A percentile compares a stretch with the other conserved stretches of the same genome.
phyloP scores from a whole-genome alignment of 345 rosid genomes.

The Camelina sativa region DNA sequence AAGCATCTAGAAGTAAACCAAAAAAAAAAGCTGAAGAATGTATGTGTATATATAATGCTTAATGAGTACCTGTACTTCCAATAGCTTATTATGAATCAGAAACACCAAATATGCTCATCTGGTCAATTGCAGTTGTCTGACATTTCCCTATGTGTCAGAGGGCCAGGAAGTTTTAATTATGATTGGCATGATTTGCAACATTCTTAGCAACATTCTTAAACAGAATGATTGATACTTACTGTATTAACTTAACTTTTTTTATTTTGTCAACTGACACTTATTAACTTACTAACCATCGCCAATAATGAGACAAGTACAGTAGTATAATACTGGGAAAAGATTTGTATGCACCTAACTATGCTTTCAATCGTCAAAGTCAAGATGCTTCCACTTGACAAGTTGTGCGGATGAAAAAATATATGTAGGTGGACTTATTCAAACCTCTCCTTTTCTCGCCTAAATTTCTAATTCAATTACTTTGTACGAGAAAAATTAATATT shows the following conservation, averaged over 20 bases:
- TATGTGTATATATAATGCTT: constrained; percentile 7
- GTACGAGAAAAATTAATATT: neutral
- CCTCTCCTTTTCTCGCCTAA: constrained; percentile 18
- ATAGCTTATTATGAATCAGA: constrained; percentile 5
- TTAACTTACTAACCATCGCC: neutral
- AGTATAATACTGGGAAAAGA: constrained; percentile 7
- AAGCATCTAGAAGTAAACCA: constrained; percentile 6
- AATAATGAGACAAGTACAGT: constrained; percentile 17
- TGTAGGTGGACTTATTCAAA: constrained; percentile 1
- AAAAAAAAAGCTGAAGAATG: neutral
- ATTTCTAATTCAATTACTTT: constrained; percentile 6
- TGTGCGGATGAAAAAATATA: constrained; percentile 13
- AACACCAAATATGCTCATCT: constrained; percentile 13
- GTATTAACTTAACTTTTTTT: too few relatives aligned
- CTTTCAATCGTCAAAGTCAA: constrained; percentile 30
- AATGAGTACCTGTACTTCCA: too few relatives aligned
- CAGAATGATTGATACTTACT: constrained; percentile 21
- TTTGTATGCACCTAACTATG: constrained; percentile 21
- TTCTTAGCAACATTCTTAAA: neutral
- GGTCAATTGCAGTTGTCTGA: constrained; percentile 9
- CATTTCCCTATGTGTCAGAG: neutral
- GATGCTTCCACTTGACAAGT: constrained; percentile 34
- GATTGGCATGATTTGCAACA: constrained; percentile 14
- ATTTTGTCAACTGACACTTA: too few relatives aligned
- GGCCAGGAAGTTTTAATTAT: neutral